phyloP scores from a whole-genome alignment of 805 yeast genomes.

The Middelhovenomyces tepae region DNA sequence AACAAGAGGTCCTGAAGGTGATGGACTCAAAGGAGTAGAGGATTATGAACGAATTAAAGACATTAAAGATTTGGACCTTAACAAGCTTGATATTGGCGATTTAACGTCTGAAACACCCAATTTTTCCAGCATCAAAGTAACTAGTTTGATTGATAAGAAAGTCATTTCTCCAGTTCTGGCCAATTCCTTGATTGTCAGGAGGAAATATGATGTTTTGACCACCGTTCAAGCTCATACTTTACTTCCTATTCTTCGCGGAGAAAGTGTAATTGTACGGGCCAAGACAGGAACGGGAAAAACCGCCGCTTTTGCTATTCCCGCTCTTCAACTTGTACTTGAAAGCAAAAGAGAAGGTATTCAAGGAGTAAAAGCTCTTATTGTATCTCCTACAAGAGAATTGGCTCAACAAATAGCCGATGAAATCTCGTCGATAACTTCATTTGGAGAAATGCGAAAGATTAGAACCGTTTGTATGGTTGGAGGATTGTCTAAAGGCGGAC shows the following conservation, averaged over 20 bases:
- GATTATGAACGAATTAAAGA: slow-evolving; percentile 22
- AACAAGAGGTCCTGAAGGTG: slow-evolving; percentile 17
- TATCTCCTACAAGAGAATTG: slow-evolving; percentile 87
- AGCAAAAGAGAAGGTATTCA: slow-evolving; percentile 27
- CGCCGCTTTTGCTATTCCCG: slow-evolving; percentile 77
- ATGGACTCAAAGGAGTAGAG: slow-evolving; percentile 24
- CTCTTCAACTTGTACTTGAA: slow-evolving; percentile 48
- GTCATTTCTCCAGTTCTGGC: slow-evolving; percentile 24
- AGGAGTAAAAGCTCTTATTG: slow-evolving; percentile 52
- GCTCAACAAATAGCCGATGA: slow-evolving; percentile 75
- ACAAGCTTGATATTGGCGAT: slow-evolving; percentile 17
- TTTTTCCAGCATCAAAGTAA: slow-evolving; percentile 22
- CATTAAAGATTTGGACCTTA: slow-evolving; percentile 17
- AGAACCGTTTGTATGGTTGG: slow-evolving; percentile 56
- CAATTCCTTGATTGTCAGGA: slow-evolving; percentile 25
- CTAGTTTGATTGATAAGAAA: slow-evolving; percentile 18
- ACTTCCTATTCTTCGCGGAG: slow-evolving; percentile 63
- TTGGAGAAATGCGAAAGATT: slow-evolving; percentile 26
- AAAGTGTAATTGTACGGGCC: slow-evolving; percentile 77
- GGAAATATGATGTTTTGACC: slow-evolving; percentile 25
- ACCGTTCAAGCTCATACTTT: slow-evolving; percentile 31
- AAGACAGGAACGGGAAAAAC: slow-evolving; percentile 96
- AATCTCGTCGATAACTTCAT: slow-evolving; percentile 37
- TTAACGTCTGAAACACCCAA: slow-evolving; percentile 10
- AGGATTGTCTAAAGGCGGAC: slow-evolving; percentile 42